These are phyloP conservation scores for Alloascoidea africana DNA, from an alignment of 805 yeast species.

Conservation along the genomic window DNA sequence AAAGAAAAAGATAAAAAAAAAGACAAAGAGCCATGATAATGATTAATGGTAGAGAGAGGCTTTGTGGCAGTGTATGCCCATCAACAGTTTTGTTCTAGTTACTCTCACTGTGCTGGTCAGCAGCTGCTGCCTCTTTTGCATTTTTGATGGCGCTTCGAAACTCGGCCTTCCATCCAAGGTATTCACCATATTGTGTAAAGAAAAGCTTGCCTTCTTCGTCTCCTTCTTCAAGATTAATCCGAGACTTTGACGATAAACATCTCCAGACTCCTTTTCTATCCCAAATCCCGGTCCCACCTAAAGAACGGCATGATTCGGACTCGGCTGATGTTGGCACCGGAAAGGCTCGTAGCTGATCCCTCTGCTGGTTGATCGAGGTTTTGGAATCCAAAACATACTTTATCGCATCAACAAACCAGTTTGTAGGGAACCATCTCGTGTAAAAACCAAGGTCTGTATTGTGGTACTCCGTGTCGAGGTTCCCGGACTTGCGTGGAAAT, in stretches of 20 bases:
- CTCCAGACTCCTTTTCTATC: slow-evolving; percentile 1
- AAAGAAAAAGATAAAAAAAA: no score
- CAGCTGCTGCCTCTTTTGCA: slow-evolving; percentile 1
- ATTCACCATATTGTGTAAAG: slow-evolving; percentile 1
- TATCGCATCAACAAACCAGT: not conserved
- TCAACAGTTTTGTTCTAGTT: no score
- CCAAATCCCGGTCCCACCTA: not conserved
- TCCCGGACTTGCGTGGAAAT: not conserved
- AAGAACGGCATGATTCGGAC: not conserved
- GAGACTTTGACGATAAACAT: not conserved
- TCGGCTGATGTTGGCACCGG: not conserved
- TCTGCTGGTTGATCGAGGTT: not conserved
- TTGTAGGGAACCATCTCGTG: not conserved
- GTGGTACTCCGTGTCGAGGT: not conserved
- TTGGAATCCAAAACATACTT: not conserved
- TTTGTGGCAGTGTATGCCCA: no score
- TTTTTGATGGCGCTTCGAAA: not conserved
- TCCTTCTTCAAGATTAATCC: not conserved
- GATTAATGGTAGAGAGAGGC: no score
- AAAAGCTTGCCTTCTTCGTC: not conserved
- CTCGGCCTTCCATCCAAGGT: not conserved
- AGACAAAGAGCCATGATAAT: no score
- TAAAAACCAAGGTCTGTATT: not conserved
- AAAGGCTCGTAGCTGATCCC: not conserved
- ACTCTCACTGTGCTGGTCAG: no score